These are phyloP conservation scores for Nevesoporus exiguus DNA, from an alignment of 768 basidiomycete species.

Conservation along the genomic window DNA sequence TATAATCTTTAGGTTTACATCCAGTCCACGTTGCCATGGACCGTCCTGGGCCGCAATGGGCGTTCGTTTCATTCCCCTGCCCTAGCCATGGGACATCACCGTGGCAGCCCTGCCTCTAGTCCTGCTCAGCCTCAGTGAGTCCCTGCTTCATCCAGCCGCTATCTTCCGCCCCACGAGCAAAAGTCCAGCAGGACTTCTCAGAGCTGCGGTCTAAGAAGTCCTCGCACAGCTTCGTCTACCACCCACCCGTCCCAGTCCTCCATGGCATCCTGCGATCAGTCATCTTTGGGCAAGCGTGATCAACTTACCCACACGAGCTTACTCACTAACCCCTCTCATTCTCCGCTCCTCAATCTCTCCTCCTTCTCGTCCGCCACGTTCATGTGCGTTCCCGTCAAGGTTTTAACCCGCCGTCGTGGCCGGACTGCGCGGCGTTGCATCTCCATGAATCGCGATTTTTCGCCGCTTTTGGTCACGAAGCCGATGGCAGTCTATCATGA, in stretches of 20 bases:
- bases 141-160: conserved; percentile 17
- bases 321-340: conserved; percentile 13
- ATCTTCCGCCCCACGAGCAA: conserved; percentile 22
- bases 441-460: conserved; percentile 23
- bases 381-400: conserved; percentile 5
- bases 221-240: conserved; percentile 25
- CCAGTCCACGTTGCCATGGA: conserved; percentile 16
- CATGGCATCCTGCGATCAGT: conserved; percentile 18
- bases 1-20: conserved; percentile 22
- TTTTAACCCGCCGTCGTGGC: conserved; percentile 16
- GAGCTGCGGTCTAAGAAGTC: conserved; percentile 22
- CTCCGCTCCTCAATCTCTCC: conserved; percentile 10
- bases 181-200: conserved; percentile 26
- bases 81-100: conserved; percentile 25
- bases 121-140: conserved; percentile 4
- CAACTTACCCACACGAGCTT: conserved; percentile 19
- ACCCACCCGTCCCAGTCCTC: conserved; percentile 19
- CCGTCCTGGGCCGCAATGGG: conserved; percentile 20
- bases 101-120: conserved; percentile 16
- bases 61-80: conserved; percentile 21
- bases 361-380: conserved; percentile 4
- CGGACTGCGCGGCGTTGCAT: conserved; percentile 14
- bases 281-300: conserved; percentile 21
- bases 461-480: conserved; percentile 23
- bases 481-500: conserved; percentile 32